phyloP scores from a whole-genome alignment of 2,329 filamentous ascomycete genomes.

The Colletotrichum costaricense region DNA sequence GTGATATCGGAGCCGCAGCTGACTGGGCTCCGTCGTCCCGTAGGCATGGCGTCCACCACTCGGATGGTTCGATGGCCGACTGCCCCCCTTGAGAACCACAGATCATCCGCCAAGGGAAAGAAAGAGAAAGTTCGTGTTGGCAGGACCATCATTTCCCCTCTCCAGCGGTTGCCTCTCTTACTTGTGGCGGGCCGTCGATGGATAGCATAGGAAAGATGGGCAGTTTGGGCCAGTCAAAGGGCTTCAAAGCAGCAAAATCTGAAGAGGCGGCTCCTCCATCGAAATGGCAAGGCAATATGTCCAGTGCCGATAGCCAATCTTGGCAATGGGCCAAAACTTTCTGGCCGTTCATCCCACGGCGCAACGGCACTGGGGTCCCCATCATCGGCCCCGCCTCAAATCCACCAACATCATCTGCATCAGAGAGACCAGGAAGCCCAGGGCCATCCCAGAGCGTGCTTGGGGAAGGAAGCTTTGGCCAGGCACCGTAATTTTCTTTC shows the following conservation, averaged over 20 bases:
- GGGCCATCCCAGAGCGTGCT: neutral
- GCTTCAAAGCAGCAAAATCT: constrained; percentile 28
- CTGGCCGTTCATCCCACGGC: constrained; percentile 19
- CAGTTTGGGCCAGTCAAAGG: constrained; percentile 13
- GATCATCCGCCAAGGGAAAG: neutral
- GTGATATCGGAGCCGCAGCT: neutral
- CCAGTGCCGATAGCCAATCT: constrained; percentile 33
- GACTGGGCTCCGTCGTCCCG: constrained; percentile 8
- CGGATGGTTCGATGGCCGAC: constrained; percentile 16
- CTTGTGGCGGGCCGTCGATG: constrained; percentile 24
- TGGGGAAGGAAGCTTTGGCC: constrained; percentile 32
- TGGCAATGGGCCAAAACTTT: constrained; percentile 29
- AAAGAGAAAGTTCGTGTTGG: constrained; percentile 20
- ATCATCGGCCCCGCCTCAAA: constrained; percentile 19
- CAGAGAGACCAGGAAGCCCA: neutral
- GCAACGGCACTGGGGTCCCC: constrained; percentile 17
- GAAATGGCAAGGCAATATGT: constrained; percentile 29
- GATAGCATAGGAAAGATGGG: neutral
- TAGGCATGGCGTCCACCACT: constrained; percentile 9
- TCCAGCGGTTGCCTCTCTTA: neutral
- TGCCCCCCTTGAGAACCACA: neutral
- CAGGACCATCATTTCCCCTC: constrained; percentile 24
- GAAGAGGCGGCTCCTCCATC: constrained; percentile 12
- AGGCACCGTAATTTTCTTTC: constrained; percentile 25
- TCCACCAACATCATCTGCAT: constrained; percentile 18